These are phyloP conservation scores for Pseudomassariella vexata DNA, from an alignment of 2,329 filamentous ascomycete genomes.

Conservation along the genomic window DNA sequence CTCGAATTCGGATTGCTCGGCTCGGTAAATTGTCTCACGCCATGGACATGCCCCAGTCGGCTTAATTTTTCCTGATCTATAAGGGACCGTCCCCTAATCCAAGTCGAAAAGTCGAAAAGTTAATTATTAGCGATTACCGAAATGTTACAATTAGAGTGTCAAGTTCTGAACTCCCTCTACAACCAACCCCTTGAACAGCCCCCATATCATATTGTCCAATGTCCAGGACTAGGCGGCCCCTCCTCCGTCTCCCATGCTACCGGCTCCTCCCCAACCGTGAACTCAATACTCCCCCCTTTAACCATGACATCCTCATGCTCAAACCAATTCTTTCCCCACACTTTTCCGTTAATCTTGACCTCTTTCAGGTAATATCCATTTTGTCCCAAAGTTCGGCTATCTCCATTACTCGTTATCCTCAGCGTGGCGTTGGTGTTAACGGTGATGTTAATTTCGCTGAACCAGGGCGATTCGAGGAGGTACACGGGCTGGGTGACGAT, in stretches of 20 bases:
- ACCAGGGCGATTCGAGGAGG: conserved; percentile 39
- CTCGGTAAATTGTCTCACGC: too few species aligned
- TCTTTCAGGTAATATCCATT: conserved; percentile 1
- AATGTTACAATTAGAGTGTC: too few species aligned
- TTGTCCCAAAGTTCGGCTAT: background rate
- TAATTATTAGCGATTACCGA: too few species aligned
- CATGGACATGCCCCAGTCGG: too few species aligned
- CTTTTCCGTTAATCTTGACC: conserved; percentile 3
- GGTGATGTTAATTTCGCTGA: conserved; percentile 14
- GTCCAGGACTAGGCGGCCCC: conserved; percentile 7
- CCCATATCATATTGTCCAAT: too few species aligned
- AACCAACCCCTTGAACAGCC: too few species aligned
- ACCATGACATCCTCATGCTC: conserved; percentile 7
- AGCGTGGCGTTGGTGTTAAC: conserved; percentile 4
- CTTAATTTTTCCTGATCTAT: too few species aligned
- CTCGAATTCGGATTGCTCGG: too few species aligned
- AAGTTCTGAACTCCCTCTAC: too few species aligned
- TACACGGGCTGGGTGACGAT: conserved; percentile 41
- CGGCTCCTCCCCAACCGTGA: conserved; percentile 3
- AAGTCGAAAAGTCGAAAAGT: too few species aligned
- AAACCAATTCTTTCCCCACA: conserved; percentile 3
- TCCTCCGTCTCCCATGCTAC: conserved; percentile 5
- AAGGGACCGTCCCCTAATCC: too few species aligned
- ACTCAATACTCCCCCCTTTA: conserved; percentile 6
- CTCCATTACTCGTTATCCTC: conserved; percentile 2